Base-by-base conservation (phyloP, 345 rosid genomes). In the Linum usitatissimum region DNA sequence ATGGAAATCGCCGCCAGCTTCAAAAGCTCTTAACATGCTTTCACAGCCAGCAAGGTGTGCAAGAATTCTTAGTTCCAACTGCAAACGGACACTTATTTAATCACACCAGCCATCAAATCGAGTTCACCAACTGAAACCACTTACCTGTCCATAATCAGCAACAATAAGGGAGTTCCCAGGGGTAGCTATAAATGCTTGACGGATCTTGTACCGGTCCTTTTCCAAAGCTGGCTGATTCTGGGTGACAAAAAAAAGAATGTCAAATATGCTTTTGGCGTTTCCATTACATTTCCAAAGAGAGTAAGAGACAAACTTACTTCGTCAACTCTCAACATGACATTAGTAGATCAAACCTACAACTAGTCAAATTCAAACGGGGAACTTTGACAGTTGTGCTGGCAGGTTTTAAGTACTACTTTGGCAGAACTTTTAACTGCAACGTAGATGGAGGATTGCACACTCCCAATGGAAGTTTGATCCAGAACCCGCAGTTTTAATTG, bases 221-320 rank as follows among this genome's bases (percentile, higher is more conserved):
- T 93, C 99, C 81, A 90, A 73, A 45, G 99, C 97, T 70, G 99
- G 99, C 65, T 93, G 99, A 69, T 93, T 93, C 99, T 93, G 83
- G 48, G 69, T 56, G 63, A 55, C 38, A 28, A 30, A 64, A 70
- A 55, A 31, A 0, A 39, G 57, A 42, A 56, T 59, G 30, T 67
- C 14, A 59, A 20, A 9, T 60, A 31, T 34, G 38, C 38, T 7
- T 8, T 38, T 57, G 38, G 30, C 6, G 53, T 17, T 64, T 57
- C 54, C 30, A 45, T 18, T 55, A 57, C 56, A 34, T 45, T 5
- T 8, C 13, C 20, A 59, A 49, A 55, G 53, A 55, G 34, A 64
- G 18, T n/a, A 63, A n/a, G 38, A 34, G 38, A 34, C 28, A 23
- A 4, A 34, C 1, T 34, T 7, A 34, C 5, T 34, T 34, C 8